A percentile compares a stretch with the other conserved stretches of the same genome.
Conservation (phyloP, 2,329 filamentous ascomycete species). For the Dothideomycetes sp. region DNA sequence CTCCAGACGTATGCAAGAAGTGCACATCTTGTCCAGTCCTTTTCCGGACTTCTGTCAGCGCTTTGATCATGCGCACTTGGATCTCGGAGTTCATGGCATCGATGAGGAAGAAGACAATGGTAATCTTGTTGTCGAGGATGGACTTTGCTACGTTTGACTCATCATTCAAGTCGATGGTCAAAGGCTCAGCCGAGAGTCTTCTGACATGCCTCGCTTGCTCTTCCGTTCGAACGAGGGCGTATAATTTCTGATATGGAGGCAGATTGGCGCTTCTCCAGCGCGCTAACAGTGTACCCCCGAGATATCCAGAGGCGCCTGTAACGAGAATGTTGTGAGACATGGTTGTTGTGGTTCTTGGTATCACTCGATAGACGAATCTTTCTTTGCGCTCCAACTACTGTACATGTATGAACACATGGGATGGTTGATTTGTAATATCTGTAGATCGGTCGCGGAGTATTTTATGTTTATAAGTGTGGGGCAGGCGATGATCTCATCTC, state of each 20-base stretch:
- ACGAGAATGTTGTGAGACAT: slow-evolving; percentile 34
- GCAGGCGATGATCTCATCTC: too few relatives aligned
- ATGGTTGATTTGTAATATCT: too few relatives aligned
- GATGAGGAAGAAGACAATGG: slow-evolving; percentile 38
- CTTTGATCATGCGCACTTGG: slow-evolving; percentile 34
- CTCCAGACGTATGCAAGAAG: slow-evolving; percentile 41
- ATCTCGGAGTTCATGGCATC: slow-evolving; percentile 24
- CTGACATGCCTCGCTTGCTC: slow-evolving; percentile 34
- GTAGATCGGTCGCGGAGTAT: too few relatives aligned
- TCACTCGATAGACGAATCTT: too few relatives aligned
- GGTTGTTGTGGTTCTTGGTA: too few relatives aligned
- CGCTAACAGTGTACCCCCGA: slow-evolving; percentile 40
- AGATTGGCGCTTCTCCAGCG: slow-evolving; percentile 26
- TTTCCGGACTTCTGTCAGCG: slow-evolving; percentile 33
- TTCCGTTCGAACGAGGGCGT: slow-evolving; percentile 36
- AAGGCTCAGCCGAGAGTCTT: slow-evolving; percentile 31
- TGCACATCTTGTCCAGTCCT: slow-evolving; percentile 32
- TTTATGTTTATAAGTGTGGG: too few relatives aligned
- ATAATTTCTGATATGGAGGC: slow-evolving; percentile 32
- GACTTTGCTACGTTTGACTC: slow-evolving; percentile 22
- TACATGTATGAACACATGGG: too few relatives aligned
- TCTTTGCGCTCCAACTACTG: too few relatives aligned
- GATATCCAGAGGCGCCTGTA: slow-evolving; percentile 43
- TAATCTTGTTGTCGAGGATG: slow-evolving; percentile 34
- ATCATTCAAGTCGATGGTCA: slow-evolving; percentile 30